phyloP scores from a whole-genome alignment of 2,329 filamentous ascomycete species.

The Claviceps pusilla region DNA sequence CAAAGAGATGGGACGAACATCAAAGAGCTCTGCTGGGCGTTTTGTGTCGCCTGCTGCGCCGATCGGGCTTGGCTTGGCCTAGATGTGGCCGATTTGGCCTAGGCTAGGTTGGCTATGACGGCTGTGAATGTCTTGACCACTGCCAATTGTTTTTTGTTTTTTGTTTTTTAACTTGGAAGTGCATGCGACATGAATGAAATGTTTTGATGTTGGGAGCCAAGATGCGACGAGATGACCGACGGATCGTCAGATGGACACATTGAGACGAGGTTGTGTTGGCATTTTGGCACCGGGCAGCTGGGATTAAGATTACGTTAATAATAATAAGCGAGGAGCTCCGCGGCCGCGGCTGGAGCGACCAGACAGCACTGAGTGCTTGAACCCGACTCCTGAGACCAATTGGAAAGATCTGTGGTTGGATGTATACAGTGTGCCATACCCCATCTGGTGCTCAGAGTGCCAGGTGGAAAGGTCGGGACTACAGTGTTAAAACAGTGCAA shows the following conservation, averaged over 20 bases:
- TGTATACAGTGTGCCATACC: no score
- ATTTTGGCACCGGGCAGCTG: background rate
- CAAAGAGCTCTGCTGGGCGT: constrained; percentile 3
- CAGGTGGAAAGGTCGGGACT: no score
- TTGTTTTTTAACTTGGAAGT: background rate
- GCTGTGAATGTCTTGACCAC: background rate
- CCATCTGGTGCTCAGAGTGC: no score
- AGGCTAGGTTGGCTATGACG: background rate
- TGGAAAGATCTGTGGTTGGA: no score
- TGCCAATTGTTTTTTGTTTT: background rate
- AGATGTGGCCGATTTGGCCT: background rate
- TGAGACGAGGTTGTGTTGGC: background rate
- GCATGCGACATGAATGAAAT: background rate
- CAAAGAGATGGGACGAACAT: constrained; percentile 27
- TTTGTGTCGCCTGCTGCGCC: constrained; percentile 5
- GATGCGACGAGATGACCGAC: background rate
- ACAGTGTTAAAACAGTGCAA: no score
- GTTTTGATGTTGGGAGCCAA: background rate
- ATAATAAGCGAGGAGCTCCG: background rate
- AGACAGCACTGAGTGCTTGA: background rate
- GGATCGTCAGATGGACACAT: background rate
- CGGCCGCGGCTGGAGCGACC: background rate
- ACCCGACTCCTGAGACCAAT: no score
- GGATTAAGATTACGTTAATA: background rate
- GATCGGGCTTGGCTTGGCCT: constrained; percentile 18